A percentile compares a stretch with the other conserved stretches of the same genome.
Evolutionary conservation across 345 rosid genomes (phyloP).

Genomic region (Hibiscus mutabilis): DNA sequence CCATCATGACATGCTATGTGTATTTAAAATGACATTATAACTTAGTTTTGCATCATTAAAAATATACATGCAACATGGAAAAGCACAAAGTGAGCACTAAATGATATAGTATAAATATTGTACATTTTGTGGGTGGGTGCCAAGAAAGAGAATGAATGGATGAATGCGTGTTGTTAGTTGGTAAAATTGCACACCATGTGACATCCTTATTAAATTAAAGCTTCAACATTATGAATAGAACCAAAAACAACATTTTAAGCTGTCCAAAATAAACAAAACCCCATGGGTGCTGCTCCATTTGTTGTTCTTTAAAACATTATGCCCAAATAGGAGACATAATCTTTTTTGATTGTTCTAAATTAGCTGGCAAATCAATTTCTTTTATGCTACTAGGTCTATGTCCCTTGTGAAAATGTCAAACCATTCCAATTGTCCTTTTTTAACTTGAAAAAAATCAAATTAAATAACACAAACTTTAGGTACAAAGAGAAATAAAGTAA

Average conservation of each 20-base stretch:
- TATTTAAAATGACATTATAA: too few relatives aligned
- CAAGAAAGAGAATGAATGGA: neutral
- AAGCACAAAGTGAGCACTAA: neutral
- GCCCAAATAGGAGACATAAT: neutral
- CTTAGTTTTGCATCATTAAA: neutral
- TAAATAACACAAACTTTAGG: too few relatives aligned
- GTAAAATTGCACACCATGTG: neutral
- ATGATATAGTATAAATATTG: neutral
- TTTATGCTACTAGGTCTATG: neutral
- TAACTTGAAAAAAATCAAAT: neutral
- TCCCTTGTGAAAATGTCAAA: neutral
- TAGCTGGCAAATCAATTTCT: conserved; percentile 10
- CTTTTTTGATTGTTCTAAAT: neutral
- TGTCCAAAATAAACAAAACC: neutral
- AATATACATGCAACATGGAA: neutral
- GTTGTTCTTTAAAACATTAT: neutral
- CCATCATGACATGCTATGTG: neutral
- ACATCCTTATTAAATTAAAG: neutral
- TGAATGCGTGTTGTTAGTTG: neutral
- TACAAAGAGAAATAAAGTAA: too few relatives aligned
- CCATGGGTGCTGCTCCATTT: too few relatives aligned
- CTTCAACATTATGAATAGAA: neutral
- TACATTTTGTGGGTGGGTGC: neutral
- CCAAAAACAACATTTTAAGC: neutral
- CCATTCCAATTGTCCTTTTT: neutral